Evolutionary conservation across 106 monocot species (phyloP), one percentile per base, ranked within the genome.

Genomic region (Agapanthus africanus): DNA sequence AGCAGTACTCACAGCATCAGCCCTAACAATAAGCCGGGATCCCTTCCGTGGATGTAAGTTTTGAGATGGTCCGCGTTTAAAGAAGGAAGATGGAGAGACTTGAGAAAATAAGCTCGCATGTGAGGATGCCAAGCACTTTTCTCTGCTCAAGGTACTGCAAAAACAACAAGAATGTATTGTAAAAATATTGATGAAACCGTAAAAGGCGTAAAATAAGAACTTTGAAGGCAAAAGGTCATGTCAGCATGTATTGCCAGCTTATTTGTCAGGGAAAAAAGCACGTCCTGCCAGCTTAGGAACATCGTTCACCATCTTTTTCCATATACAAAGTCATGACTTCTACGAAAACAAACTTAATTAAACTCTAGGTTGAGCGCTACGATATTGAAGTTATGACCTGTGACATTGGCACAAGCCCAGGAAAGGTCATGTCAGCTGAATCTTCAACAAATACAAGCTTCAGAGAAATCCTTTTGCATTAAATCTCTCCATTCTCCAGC

Each of bases 21-120:
- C 95, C 83, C 91, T 81, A 27, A 95, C 91, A 60, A 88, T 72
- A 77, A 95, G 60, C 30, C 75, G 54, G 65, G 85, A 74, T 36
- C 72, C 68, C 73, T 81, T 87, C 25, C 49, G 40, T 19, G 40
- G 75, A 15, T 59, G 60, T 59, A 54, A 51, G 59, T 73, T 79
- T 35, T 69, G 79, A 47, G 63, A 73, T 63, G 72, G 61, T 39
- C 70, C 76, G 66, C 38, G 61, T 35, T 77, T 80, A 23, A 79
- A 56, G n/a, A 81, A 74, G 65, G 59, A 14, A 62, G 60, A 66
- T 47, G 76, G n/a, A 54, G 79, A 50, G 47, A 71, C 59, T 66
- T 65, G 71, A 30, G 61, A 22, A 51, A 67, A 62, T 15, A 82
- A 82, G 32, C 79, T 79, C 15, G 65, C 57, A 60, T 11, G 41